phyloP scores from a whole-genome alignment of 257 asterid species.

The Orobanche coerulescens region DNA sequence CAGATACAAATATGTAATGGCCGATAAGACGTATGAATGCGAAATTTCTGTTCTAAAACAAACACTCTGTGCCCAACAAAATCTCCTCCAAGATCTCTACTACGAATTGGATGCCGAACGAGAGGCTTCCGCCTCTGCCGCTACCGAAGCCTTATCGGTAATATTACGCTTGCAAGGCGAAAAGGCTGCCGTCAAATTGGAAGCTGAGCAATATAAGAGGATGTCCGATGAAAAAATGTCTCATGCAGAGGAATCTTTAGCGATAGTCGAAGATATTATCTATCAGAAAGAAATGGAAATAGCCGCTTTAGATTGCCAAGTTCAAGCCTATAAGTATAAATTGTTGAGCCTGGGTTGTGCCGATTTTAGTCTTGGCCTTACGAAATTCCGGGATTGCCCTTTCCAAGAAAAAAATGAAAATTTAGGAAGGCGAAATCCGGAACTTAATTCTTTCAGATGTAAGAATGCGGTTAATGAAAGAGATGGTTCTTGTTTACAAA shows the following conservation, averaged over 20 bases:
- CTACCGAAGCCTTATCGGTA: conserved; percentile 72
- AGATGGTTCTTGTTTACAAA: conserved; percentile 31
- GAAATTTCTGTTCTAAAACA: conserved; percentile 51
- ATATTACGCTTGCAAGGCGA: conserved; percentile 85
- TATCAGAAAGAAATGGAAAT: conserved; percentile 81
- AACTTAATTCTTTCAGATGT: conserved; percentile 32
- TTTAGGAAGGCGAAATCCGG: conserved; percentile 53
- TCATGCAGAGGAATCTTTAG: conserved; percentile 75
- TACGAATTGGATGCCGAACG: conserved; percentile 83
- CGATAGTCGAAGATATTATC: conserved; percentile 68
- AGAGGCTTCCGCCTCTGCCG: conserved; percentile 77
- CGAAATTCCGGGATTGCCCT: conserved; percentile 35
- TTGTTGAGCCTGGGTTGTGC: conserved; percentile 57
- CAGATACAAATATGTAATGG: conserved; percentile 33
- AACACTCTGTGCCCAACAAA: conserved; percentile 65
- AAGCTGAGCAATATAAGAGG: conserved; percentile 85
- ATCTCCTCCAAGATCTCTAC: conserved; percentile 72
- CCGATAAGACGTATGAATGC: conserved; percentile 33
- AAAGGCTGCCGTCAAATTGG: conserved; percentile 77
- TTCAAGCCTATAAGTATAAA: conserved; percentile 59
- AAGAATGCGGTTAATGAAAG: conserved; percentile 40
- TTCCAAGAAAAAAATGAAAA: conserved; percentile 39
- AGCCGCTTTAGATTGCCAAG: conserved; percentile 63
- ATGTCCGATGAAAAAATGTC: conserved; percentile 73
- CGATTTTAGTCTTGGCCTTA: conserved; percentile 35